Percentiles rank a stretch among this genome's conserved stretches.
Conservation (phyloP, 75 land plant species). For the Larix kaempferi region DNA sequence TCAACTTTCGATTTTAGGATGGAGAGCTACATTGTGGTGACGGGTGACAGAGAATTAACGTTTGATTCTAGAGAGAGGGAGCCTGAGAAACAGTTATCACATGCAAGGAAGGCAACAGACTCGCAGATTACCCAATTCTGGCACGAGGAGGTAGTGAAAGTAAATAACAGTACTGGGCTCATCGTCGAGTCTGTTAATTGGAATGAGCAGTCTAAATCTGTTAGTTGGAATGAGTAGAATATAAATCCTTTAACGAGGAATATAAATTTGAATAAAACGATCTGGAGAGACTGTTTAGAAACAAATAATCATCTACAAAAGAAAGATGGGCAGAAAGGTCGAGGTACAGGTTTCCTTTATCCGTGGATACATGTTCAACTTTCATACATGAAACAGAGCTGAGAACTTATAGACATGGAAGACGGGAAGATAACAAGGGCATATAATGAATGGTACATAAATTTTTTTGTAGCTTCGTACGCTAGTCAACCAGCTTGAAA, state of each 20-base stretch:
- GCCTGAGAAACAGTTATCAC: conserved; percentile 23
- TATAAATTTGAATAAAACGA: too few relatives aligned
- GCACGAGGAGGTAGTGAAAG: conserved; percentile 42
- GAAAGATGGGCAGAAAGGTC: too few relatives aligned
- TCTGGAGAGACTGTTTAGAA: too few relatives aligned
- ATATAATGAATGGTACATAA: too few relatives aligned
- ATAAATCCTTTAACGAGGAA: background rate
- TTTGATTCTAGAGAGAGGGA: conserved; percentile 32
- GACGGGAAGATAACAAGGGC: too few relatives aligned
- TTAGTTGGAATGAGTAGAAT: background rate
- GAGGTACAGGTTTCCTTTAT: too few relatives aligned
- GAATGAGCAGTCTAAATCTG: background rate
- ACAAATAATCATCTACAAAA: too few relatives aligned
- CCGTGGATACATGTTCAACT: too few relatives aligned
- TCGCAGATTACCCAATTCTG: conserved; percentile 38
- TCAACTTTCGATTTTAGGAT: conserved; percentile 13
- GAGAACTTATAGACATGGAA: too few relatives aligned
- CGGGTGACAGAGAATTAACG: conserved; percentile 43
- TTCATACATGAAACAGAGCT: too few relatives aligned
- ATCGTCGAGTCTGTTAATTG: background rate
- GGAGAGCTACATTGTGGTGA: conserved; percentile 36
- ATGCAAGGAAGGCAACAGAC: conserved; percentile 28
- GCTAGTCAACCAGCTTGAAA: too few relatives aligned
- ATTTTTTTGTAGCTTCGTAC: too few relatives aligned
- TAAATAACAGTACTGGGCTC: conserved; percentile 33